Base-by-base conservation (phyloP, 768 basidiomycete species). In the Tylopilus sp. region DNA sequence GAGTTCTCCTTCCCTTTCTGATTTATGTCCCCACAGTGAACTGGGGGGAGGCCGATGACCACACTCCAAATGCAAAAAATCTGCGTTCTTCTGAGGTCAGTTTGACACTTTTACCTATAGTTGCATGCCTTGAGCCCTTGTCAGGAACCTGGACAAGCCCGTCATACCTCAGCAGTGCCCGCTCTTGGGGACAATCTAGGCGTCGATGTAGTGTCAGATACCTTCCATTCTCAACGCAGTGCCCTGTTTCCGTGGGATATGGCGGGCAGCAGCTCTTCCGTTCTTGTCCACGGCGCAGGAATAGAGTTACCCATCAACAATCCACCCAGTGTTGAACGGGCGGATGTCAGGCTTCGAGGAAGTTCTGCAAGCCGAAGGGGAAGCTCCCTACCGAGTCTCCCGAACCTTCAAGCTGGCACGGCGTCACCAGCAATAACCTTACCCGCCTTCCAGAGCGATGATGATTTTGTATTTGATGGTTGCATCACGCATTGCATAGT, bases 111-210 rank as follows among this genome's bases (percentile, higher is more conserved):
- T 8, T 11, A 2, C 24, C 38, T 43, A n/a, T 12, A n/a, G 45
- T 26, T 34, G 41, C 17, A 28, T 26, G 29, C 24, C 41, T 50
- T 71, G 37, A 70, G 42, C 37, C 13, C 12, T 33, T 55, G n/a
- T 37, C 60, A 90, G 90, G 89, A 91, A 72, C 89, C 89, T 43
- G 90, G 87, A 28, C 87, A 89, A 84, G 88, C 78, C n/a, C 88
- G 90, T 58, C 81, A 76, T n/a, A 73, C 72, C 30, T 88, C 89
- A 41, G 78, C 81, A 13, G 75, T 76, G 14, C 83, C 81, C 37
- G 61, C 75, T 10, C 54, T 79, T 24, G 80, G 77, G 33, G 78
- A 75, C 45, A 71, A 82, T 52, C 69, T 86, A 38, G 78, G 74
- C 13, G 60, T 80, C 45, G 78, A 79, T 41, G 54, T 76, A 6